Base-by-base conservation (phyloP, 2,329 filamentous ascomycete genomes). In the Sarocladiaceae sp. region DNA sequence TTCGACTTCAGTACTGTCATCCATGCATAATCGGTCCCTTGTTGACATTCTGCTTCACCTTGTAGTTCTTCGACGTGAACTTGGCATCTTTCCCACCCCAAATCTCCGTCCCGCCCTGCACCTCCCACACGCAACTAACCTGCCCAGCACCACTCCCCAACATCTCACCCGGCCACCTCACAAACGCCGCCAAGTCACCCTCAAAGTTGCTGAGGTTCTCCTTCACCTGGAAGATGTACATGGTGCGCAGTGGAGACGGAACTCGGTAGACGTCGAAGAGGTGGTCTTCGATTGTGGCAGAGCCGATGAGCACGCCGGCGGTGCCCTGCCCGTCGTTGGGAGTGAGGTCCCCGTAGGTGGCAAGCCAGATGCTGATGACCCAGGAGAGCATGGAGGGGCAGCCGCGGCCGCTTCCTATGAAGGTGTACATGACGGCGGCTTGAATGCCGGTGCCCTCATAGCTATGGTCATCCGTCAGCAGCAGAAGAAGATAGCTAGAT, bases 31-130 rank as follows among this genome's bases (percentile, higher is more conserved):
- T 16, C 19, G 34, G 34, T 7, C 11, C 20, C n/a, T 26, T 26
- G 10, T 12, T 6, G 20, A 39, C 11, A 24, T 39, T 39, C 34
- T 39, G 34, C 19, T 11, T 4, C 5, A 39, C 34, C 19, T 23
- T 39, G 19, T 24, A 16, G 12, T 39, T 39, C 34, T 39, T 39
- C 6, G 34, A 24, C 11, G 34, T 26, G n/a, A 39, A 39, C 34
- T 39, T 39, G 5, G 34, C 34, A 13, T 26, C 34, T 12, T 26
- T 23, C 20, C 34, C 34, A 10, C 34, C 34, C 34, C 34, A 39
- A 18, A 39, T 39, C 34, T 39, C 34, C 34, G 34, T 39, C 6
- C 34, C 34, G 13, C 34, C 15, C 34, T 39, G 34, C 20, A 39
- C 34, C 5, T 24, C 15, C 34, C 34, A 39, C 4, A 39, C 16